A percentile compares a stretch with the other conserved stretches of the same genome.
Conservation (phyloP, 352 stramenopile species). For the Phytophthora syringae region DNA sequence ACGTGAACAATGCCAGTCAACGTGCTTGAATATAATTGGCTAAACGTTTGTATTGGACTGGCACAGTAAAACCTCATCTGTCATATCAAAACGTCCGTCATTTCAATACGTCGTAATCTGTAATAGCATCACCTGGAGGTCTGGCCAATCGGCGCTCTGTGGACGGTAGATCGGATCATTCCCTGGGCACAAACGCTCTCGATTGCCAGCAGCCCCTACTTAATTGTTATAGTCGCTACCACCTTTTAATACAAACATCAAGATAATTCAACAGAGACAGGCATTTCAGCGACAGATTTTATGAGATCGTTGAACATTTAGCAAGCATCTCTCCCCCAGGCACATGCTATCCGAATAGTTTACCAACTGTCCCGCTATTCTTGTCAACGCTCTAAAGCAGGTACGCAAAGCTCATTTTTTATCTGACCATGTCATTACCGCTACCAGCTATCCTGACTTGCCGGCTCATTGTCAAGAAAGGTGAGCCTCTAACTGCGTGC, state of each 20-base stretch:
- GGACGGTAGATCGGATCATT: slow-evolving; percentile 18
- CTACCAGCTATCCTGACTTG: slow-evolving; percentile 3
- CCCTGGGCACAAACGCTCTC: slow-evolving; percentile 22
- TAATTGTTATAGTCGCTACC: slow-evolving; percentile 6
- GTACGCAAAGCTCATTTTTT: neutral
- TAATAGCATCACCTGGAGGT: slow-evolving; percentile 6
- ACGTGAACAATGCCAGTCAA: no score
- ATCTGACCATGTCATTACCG: neutral
- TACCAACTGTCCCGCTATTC: neutral
- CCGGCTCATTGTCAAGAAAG: slow-evolving; percentile 4
- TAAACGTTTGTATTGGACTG: no score
- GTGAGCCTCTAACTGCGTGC: slow-evolving; percentile 1
- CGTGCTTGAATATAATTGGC: no score
- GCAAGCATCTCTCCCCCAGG: neutral
- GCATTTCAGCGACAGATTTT: neutral
- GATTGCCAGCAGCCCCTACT: slow-evolving; percentile 15
- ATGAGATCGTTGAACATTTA: neutral
- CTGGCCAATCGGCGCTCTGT: slow-evolving; percentile 10
- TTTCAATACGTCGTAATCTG: no score
- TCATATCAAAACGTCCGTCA: no score
- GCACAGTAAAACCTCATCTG: no score
- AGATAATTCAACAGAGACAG: neutral
- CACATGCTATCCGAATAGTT: neutral
- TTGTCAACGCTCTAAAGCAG: neutral
- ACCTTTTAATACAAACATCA: slow-evolving; percentile 13